Conservation (phyloP, 805 yeast genomes). For the Sugiyamaella qingdaonensis region DNA sequence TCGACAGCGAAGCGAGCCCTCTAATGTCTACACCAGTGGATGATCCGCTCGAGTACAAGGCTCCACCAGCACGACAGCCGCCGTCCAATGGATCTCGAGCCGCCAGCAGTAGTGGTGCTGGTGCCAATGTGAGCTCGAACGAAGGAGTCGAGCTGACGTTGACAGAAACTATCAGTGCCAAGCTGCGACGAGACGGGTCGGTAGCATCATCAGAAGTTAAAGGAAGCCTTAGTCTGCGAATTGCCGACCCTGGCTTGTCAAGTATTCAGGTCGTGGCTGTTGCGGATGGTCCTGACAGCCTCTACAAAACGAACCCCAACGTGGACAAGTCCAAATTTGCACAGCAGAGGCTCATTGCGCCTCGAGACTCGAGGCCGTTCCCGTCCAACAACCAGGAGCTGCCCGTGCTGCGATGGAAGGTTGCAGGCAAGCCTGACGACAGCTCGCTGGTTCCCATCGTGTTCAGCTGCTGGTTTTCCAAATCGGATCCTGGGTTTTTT, state of each 20-base stretch:
- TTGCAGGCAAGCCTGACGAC: constrained; percentile 59
- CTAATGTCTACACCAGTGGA: constrained; percentile 25
- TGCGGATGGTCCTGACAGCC: constrained; percentile 48
- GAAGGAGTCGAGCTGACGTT: constrained; percentile 76
- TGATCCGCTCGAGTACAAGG: constrained; percentile 30
- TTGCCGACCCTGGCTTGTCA: constrained; percentile 70
- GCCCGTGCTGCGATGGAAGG: constrained; percentile 92
- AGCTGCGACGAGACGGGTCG: constrained; percentile 77
- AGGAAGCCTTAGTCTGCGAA: constrained; percentile 86
- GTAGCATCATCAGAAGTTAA: constrained; percentile 61
- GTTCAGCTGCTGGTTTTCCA: constrained; percentile 80
- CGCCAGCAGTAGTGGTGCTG: constrained; percentile 8
- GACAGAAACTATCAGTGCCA: constrained; percentile 73
- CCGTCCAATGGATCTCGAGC: constrained; percentile 17
- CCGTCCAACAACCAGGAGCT: constrained; percentile 87
- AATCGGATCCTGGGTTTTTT: constrained; percentile 53
- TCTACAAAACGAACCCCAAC: constrained; percentile 93
- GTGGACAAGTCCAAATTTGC: constrained; percentile 76
- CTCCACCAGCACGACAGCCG: constrained; percentile 30
- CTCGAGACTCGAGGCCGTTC: constrained; percentile 76
- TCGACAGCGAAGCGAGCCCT: constrained; percentile 21
- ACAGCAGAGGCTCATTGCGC: constrained; percentile 53
- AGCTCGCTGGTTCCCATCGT: constrained; percentile 58
- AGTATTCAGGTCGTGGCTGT: constrained; percentile 58
- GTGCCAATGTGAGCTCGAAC: constrained; percentile 39